Percentiles rank a stretch among this genome's conserved stretches.
These are phyloP conservation scores for Solanum clarkiae DNA, from an alignment of 257 asterid species.

Conservation along the genomic window DNA sequence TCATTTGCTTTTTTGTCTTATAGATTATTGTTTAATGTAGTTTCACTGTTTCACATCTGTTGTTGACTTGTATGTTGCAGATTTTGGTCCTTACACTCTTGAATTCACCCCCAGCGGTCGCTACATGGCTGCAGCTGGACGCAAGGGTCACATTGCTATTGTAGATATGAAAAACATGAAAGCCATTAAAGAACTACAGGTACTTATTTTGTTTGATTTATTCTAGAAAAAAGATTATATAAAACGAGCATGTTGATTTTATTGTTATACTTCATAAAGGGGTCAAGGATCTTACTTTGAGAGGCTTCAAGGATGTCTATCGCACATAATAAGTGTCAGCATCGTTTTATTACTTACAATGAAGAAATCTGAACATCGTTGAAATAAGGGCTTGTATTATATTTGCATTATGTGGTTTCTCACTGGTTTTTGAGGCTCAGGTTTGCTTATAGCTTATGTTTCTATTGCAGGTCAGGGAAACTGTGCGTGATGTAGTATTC, in stretches of 20 bases:
- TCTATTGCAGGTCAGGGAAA: slow-evolving; percentile 66
- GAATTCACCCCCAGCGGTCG: slow-evolving; percentile 78
- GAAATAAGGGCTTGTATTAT: not conserved
- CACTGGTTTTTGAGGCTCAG: not conserved
- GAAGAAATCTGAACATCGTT: not conserved
- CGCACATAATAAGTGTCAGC: not conserved
- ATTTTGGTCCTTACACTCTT: slow-evolving; percentile 79
- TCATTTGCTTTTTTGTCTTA: not conserved
- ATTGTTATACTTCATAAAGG: not conserved
- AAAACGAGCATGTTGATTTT: not conserved
- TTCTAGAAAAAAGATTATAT: not conserved
- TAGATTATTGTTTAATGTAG: not conserved
- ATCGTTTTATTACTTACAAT: too few species aligned
- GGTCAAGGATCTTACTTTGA: not conserved
- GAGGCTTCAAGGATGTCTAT: not conserved
- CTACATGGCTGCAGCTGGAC: slow-evolving; percentile 77
- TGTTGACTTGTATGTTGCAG: slow-evolving; percentile 23
- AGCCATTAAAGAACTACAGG: slow-evolving; percentile 79
- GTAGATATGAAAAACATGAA: slow-evolving; percentile 66
- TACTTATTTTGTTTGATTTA: not conserved
- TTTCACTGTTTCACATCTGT: not conserved
- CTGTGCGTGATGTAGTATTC: slow-evolving; percentile 68
- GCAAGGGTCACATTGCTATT: slow-evolving; percentile 85
- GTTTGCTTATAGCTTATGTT: not conserved
- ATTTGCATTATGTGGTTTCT: not conserved